Evolutionary conservation across 768 basidiomycete genomes (phyloP), one percentile per base, ranked within the genome.

Genomic region (Suillus discolor): DNA sequence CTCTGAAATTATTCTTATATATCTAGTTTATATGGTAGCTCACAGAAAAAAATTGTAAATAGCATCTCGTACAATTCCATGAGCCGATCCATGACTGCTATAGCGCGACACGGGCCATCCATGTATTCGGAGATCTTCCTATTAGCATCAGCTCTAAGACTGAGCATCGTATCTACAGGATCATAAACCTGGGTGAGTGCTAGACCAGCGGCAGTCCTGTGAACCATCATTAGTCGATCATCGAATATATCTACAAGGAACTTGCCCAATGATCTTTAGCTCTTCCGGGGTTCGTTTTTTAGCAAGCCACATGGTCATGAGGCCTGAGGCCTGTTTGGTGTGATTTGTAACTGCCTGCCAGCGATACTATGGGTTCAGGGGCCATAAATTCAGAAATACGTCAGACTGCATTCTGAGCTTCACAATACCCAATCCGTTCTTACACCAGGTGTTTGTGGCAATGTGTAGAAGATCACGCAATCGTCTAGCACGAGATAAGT

Each of bases 301-400:
- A n/a, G 8, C 76, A 20, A 71, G 53, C 79, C 83, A 79, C 84
- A 85, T 83, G 61, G 77, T 79, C 49, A 85, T n/a, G n/a, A n/a
- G n/a, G n/a, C n/a, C n/a, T n/a, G n/a, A n/a, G 57, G 63, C 86
- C 85, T 57, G 79, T 79, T 39, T 81, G 72, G 66, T 85, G 84
- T 36, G 74, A 73, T 6, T 79, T 71, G 42, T 80, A 71, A 49
- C 73, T 74, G 2, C 81, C 84, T 8, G 78, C 75, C 20, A 83
- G 78, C 2, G 85, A 74, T 59, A n/a, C n/a, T n/a, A 86, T 71
- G 0, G 83, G 84, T 62, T 79, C 78, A 0, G 83, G 84, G 1
- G 81, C 83, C 66, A 62, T 66, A 5, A 63, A 65, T 4, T 65
- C 62, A 47, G 38, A 62, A 31, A 54, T 34, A 38, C 20, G 6